A percentile compares a stretch with the other conserved stretches of the same genome.
Conservation (phyloP, 306 rosid species). For the Delonix regia region DNA sequence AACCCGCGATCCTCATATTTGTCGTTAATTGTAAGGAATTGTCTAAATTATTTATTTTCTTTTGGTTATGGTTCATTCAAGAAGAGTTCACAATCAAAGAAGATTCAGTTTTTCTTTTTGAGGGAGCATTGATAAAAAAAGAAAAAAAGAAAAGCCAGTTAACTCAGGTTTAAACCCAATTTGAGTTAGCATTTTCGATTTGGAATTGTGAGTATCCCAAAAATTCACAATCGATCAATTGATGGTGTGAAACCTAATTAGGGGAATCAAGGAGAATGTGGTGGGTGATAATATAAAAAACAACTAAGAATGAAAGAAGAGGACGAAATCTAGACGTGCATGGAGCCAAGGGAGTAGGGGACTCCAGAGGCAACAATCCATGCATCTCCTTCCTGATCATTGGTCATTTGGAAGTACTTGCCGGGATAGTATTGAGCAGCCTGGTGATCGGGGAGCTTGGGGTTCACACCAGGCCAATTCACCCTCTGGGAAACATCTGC, state of each 20-base stretch:
- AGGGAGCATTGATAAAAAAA: too few relatives aligned
- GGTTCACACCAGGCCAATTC: slow-evolving; percentile 58
- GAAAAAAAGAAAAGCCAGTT: too few relatives aligned
- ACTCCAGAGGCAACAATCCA: slow-evolving; percentile 53
- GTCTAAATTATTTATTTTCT: too few relatives aligned
- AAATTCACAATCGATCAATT: background rate
- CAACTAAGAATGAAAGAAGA: background rate
- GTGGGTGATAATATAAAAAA: too few relatives aligned
- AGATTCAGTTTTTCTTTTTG: too few relatives aligned
- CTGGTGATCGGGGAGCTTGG: background rate
- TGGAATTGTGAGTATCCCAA: background rate
- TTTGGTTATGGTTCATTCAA: background rate
- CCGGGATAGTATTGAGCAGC: slow-evolving; percentile 49
- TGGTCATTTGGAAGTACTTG: slow-evolving; percentile 18
- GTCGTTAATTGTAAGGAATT: background rate
- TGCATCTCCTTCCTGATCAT: slow-evolving; percentile 25
- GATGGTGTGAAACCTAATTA: background rate
- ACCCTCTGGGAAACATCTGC: slow-evolving; percentile 39
- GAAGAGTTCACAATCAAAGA: background rate
- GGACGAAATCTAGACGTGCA: background rate
- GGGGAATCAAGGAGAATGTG: too few relatives aligned
- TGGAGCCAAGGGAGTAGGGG: slow-evolving; percentile 34
- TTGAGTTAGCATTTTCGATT: too few relatives aligned
- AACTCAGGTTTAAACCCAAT: too few relatives aligned
- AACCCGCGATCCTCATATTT: too few relatives aligned